Evolutionary conservation across 2,329 filamentous ascomycete genomes (phyloP), one percentile per base, ranked within the genome.

Genomic region (Drechslera avenae): DNA sequence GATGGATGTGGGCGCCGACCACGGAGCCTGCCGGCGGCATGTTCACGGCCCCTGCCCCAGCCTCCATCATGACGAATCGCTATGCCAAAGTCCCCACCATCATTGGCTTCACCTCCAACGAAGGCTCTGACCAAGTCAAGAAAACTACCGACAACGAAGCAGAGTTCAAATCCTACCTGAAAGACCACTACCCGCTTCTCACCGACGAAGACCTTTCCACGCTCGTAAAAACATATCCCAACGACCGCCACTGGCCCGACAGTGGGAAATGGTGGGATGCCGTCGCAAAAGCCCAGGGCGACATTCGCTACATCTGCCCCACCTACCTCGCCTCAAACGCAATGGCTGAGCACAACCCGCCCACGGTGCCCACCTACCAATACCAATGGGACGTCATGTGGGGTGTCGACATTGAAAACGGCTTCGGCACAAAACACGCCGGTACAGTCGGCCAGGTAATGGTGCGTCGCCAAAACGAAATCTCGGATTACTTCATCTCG

Each of bases 121-220:
- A 78, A 70, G 58, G 76, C 72, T 55, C 75, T 61, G 59, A 76
- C 64, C 40, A 78, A 63, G 63, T 78, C 64, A 58, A 69, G 63
- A 63, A 66, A 64, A 35, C 55, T 26, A 59, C 68, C 52, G 61
- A 79, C 62, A 49, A 66, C 59, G 31, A 78, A 73, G 46, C 71
- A 70, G 68, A 68, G 12, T 66, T 71, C 49, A 69, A 66, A 43
- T 54, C 56, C 36, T 71, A 71, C 52, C 56, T 71, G 28, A 64
- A 66, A 48, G 67, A 71, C 44, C 68, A 71, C 52, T 71, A 80
- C 30, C 75, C 83, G 4, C 68, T 83, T 0, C 75, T 83, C 2
- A 74, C 82, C 3, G 80, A 82, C 61, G 79, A 81, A 49, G 80
- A 78, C 34, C 76, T 81, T 21, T 49, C 57, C 23, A 52, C 60